Evolutionary conservation across 768 basidiomycete genomes (phyloP).

Genomic region (Leccinum pellstonianum): DNA sequence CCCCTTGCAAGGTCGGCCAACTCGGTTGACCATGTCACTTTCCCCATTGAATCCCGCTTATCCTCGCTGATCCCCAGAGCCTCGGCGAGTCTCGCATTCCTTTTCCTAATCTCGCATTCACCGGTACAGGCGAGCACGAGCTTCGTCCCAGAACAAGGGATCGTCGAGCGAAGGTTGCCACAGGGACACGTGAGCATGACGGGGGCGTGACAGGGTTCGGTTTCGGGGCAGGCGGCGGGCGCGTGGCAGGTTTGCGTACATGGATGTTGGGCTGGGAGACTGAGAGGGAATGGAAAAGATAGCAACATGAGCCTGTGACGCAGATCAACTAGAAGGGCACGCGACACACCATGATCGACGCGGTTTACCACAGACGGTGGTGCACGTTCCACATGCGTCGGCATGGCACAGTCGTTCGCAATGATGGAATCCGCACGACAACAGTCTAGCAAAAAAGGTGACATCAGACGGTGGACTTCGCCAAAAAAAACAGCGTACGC

Average conservation of each 20-base stretch:
- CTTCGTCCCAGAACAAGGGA: conserved; percentile 57
- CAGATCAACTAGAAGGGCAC: neutral
- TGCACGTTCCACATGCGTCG: conserved; percentile 78
- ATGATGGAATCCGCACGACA: conserved; percentile 86
- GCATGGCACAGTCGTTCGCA: conserved; percentile 84
- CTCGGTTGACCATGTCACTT: conserved; percentile 60
- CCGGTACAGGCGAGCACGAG: conserved; percentile 69
- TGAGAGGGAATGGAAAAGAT: conserved; percentile 20
- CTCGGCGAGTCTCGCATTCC: conserved; percentile 86
- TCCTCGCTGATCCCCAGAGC: conserved; percentile 82
- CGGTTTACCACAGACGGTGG: conserved; percentile 78
- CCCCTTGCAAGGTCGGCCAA: conserved; percentile 56
- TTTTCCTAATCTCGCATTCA: conserved; percentile 81
- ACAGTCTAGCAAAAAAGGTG: conserved; percentile 40
- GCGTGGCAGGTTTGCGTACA: conserved; percentile 85
- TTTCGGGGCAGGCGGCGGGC: conserved; percentile 80
- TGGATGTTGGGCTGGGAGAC: conserved; percentile 69
- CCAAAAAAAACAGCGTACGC: conserved; percentile 26
- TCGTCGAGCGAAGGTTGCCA: conserved; percentile 72
- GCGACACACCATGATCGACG: conserved; percentile 73
- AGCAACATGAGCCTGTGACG: neutral
- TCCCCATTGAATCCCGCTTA: conserved; percentile 36
- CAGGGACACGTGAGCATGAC: conserved; percentile 78
- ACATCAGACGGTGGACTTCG: neutral
- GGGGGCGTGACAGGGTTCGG: conserved; percentile 67